Evolutionary conservation across 805 yeast species (phyloP).

Genomic region (Candida insectorum): DNA sequence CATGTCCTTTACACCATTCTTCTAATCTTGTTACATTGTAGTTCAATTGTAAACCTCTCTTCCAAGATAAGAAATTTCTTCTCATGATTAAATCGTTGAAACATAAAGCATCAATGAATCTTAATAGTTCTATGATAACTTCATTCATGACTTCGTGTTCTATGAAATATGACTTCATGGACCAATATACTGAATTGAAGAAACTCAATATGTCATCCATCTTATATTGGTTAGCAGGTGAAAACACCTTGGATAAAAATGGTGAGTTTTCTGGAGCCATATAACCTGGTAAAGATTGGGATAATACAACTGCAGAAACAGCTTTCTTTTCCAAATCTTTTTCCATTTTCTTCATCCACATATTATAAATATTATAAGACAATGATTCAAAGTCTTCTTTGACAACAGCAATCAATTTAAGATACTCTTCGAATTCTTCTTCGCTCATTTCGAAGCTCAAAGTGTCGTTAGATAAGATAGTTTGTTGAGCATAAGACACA

Average conservation of each 20-base stretch:
- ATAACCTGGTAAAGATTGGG: conserved; percentile 95
- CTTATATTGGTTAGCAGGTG: conserved; percentile 66
- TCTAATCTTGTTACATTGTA: conserved; percentile 94
- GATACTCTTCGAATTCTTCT: conserved; percentile 85
- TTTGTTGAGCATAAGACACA: conserved; percentile 88
- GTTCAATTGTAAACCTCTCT: conserved; percentile 93
- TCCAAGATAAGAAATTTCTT: conserved; percentile 93
- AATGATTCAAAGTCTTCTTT: conserved; percentile 92
- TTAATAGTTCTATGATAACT: conserved; percentile 77
- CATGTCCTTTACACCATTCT: conserved; percentile 97
- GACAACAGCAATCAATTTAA: conserved; percentile 83
- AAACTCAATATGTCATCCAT: conserved; percentile 94
- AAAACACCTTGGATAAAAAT: conserved; percentile 78
- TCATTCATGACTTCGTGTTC: conserved; percentile 82
- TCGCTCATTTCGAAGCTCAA: conserved; percentile 82
- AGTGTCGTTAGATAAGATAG: conserved; percentile 81
- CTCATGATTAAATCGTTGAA: conserved; percentile 95
- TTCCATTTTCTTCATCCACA: conserved; percentile 96
- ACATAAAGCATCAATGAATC: conserved; percentile 87
- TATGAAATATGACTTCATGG: conserved; percentile 86
- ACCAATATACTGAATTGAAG: conserved; percentile 87
- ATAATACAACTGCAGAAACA: conserved; percentile 89
- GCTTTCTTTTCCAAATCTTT: conserved; percentile 87
- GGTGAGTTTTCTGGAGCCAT: conserved; percentile 81
- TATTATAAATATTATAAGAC: conserved; percentile 89